These are phyloP conservation scores for Coemansia sp. DNA, from an alignment of 192 early-diverging fungal species.

Conservation along the genomic window DNA sequence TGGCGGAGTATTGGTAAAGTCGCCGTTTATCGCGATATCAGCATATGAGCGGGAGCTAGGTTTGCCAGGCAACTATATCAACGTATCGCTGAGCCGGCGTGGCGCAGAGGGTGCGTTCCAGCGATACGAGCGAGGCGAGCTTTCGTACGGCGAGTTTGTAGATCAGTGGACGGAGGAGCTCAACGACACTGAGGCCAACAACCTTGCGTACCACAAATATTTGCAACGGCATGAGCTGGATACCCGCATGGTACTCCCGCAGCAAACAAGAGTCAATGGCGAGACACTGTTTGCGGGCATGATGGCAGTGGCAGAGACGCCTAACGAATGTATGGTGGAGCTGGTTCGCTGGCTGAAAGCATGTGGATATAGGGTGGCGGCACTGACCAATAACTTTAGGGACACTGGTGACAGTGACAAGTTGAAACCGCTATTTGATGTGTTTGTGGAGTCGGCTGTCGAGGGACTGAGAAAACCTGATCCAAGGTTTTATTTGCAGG, in stretches of 20 bases:
- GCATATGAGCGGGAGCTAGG: slow-evolving; percentile 64
- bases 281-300: slow-evolving; percentile 35
- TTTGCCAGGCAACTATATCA: slow-evolving; percentile 83
- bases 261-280: slow-evolving; percentile 25
- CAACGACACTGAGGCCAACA: slow-evolving; percentile 46
- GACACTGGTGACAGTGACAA: slow-evolving; percentile 23
- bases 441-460: slow-evolving; percentile 74
- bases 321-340: slow-evolving; percentile 29
- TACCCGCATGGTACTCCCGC: slow-evolving; percentile 30
- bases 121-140: slow-evolving; percentile 56
- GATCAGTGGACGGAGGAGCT: slow-evolving; percentile 43
- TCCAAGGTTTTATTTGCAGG: slow-evolving; percentile 68
- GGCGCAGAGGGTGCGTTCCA: slow-evolving; percentile 62
- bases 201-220: slow-evolving; percentile 40
- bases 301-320: slow-evolving; percentile 34
- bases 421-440: slow-evolving; percentile 62
- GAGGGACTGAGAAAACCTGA: slow-evolving; percentile 87
- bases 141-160: slow-evolving; percentile 28
- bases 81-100: slow-evolving; percentile 67
- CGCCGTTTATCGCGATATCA: slow-evolving; percentile 78
- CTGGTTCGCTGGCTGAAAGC: slow-evolving; percentile 38
- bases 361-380: slow-evolving; percentile 67
- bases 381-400: slow-evolving; percentile 86
- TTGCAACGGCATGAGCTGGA: slow-evolving; percentile 32
- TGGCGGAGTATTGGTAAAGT: slow-evolving; percentile 80